These are phyloP conservation scores for Albugo candida DNA, from an alignment of 352 stramenopile species.

Conservation along the genomic window DNA sequence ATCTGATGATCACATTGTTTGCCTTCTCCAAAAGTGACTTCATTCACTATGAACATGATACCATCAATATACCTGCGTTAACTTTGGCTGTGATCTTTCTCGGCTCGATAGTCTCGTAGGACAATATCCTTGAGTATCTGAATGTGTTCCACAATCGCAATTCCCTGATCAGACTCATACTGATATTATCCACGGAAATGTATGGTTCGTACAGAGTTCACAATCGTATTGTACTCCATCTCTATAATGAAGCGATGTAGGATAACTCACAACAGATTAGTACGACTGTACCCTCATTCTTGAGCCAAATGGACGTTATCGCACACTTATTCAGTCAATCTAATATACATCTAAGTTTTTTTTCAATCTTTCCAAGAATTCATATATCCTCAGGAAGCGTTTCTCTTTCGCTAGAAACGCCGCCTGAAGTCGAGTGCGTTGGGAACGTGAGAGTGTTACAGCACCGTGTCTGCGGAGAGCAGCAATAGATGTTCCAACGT, in stretches of 20 bases:
- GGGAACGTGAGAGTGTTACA: slow-evolving; percentile 56
- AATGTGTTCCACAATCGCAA: slow-evolving; percentile 96
- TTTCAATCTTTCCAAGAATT: too few species aligned
- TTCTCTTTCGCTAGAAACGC: too few species aligned
- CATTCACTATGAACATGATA: slow-evolving; percentile 85
- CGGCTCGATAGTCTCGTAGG: slow-evolving; percentile 92
- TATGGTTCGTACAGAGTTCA: slow-evolving; percentile 65
- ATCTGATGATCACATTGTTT: slow-evolving; percentile 71
- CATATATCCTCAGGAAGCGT: too few species aligned
- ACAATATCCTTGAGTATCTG: slow-evolving; percentile 96
- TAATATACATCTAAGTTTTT: too few species aligned
- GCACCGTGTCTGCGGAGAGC: slow-evolving; percentile 68
- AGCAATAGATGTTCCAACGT: slow-evolving; percentile 67
- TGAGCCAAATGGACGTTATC: too few species aligned
- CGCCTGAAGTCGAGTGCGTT: slow-evolving; percentile 19
- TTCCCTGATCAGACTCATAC: slow-evolving; percentile 37
- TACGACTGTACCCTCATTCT: too few species aligned
- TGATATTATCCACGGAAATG: background rate
- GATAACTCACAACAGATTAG: too few species aligned
- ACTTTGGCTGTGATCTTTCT: slow-evolving; percentile 99
- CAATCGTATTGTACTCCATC: slow-evolving; percentile 99
- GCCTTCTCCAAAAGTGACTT: slow-evolving; percentile 83
- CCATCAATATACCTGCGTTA: slow-evolving; percentile 75
- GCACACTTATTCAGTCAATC: too few species aligned
- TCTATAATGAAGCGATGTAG: too few species aligned